Percentiles rank a stretch among this genome's conserved stretches.
Conservation (phyloP, 768 basidiomycete genomes). For the Lactarius tabidus region DNA sequence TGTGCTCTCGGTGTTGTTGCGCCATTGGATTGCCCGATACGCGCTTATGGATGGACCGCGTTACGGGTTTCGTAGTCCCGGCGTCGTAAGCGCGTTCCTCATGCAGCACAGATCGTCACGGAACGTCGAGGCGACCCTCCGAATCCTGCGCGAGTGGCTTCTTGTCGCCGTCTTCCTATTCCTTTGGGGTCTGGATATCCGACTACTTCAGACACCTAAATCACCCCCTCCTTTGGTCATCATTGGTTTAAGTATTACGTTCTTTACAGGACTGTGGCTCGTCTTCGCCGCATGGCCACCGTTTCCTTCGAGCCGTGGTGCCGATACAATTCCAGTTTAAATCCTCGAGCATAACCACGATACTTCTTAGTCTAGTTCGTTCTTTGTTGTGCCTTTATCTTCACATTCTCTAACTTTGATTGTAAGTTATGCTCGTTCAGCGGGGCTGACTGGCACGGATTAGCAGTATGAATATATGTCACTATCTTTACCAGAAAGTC, state of each 20-base stretch:
- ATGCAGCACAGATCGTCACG: neutral
- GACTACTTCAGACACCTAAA: neutral
- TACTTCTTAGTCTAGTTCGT: too few species aligned
- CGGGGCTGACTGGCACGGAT: too few species aligned
- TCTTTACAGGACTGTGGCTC: constrained; percentile 8
- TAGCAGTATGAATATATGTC: too few species aligned
- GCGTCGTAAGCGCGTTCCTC: neutral
- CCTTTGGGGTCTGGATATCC: constrained; percentile 5
- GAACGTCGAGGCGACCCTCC: neutral
- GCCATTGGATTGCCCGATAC: neutral
- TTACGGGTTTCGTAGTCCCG: neutral
- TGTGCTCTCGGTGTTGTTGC: neutral
- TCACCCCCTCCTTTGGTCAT: neutral
- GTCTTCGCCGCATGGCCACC: neutral
- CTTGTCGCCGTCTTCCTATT: constrained; percentile 4
- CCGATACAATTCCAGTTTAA: neutral
- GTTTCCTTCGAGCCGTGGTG: neutral
- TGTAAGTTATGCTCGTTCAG: too few species aligned
- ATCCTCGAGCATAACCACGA: too few species aligned
- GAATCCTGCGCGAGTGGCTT: neutral
- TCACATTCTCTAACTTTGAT: too few species aligned
- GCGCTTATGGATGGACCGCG: neutral
- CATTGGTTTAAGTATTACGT: neutral
- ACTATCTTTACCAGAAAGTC: too few species aligned
- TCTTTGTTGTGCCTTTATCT: too few species aligned